Evolutionary conservation across 148 eudicot genomes (phyloP).

Genomic region (Oxyria digyna): DNA sequence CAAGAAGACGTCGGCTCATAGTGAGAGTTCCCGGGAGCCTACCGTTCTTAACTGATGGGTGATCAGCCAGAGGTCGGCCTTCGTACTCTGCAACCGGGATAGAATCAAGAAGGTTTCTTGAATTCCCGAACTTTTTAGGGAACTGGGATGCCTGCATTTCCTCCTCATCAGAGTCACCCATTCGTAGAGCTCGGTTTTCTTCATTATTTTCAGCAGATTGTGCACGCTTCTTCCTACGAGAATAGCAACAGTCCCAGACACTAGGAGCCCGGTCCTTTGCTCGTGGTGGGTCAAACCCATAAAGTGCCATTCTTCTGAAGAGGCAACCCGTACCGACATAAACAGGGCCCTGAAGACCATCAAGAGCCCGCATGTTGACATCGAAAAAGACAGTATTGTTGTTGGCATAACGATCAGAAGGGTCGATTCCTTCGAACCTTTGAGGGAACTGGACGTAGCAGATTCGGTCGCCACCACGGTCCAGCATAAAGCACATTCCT

Average conservation of each 20-base stretch:
- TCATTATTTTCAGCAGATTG: slow-evolving; percentile 28
- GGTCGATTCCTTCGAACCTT: slow-evolving; percentile 89
- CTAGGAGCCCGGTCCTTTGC: slow-evolving; percentile 44
- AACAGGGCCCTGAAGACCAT: slow-evolving; percentile 90
- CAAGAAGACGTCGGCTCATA: slow-evolving; percentile 70
- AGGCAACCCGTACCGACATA: slow-evolving; percentile 95
- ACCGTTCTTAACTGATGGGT: slow-evolving; percentile 76
- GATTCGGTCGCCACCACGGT: slow-evolving; percentile 88
- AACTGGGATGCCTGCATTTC: slow-evolving; percentile 51
- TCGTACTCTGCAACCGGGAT: slow-evolving; percentile 90
- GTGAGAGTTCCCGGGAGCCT: slow-evolving; percentile 86
- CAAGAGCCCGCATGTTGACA: slow-evolving; percentile 90
- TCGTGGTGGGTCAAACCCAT: slow-evolving; percentile 90
- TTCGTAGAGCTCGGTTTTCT: slow-evolving; percentile 41
- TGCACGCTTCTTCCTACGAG: slow-evolving; percentile 26
- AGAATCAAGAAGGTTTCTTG: slow-evolving; percentile 59
- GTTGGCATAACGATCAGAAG: slow-evolving; percentile 96
- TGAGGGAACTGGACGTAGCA: slow-evolving; percentile 93
- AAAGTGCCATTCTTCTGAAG: slow-evolving; percentile 70
- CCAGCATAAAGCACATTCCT: slow-evolving; percentile 99
- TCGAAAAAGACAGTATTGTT: slow-evolving; percentile 92
- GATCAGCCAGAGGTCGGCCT: slow-evolving; percentile 88
- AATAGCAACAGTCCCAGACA: slow-evolving; percentile 43
- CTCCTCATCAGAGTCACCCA: slow-evolving; percentile 66
- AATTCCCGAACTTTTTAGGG: slow-evolving; percentile 80